Conservation (phyloP, 805 yeast genomes). For the Saitoella complicata region DNA sequence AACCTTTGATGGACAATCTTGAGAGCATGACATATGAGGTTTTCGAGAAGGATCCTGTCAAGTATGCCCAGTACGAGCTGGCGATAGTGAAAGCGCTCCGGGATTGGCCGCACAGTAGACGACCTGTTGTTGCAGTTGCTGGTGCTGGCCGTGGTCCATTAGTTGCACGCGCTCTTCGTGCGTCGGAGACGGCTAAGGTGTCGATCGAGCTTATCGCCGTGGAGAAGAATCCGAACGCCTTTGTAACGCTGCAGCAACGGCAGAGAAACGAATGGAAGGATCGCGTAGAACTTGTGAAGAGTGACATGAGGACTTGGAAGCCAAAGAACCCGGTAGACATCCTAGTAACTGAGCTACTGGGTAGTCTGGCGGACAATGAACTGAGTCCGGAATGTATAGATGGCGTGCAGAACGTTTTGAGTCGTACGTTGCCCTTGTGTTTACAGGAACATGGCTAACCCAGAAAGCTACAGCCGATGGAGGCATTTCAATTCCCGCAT, state of each 20-base stretch:
- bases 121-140: slow-evolving; percentile 34
- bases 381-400: slow-evolving; percentile 66
- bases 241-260: slow-evolving; percentile 28
- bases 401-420: slow-evolving; percentile 26
- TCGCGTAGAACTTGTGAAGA: slow-evolving; percentile 33
- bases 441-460: neutral
- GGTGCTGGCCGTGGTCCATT: slow-evolving; percentile 89
- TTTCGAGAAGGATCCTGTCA: slow-evolving; percentile 55
- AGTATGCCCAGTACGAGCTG: slow-evolving; percentile 49
- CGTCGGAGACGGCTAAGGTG: slow-evolving; percentile 20
- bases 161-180: slow-evolving; percentile 35
- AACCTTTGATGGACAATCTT: slow-evolving; percentile 48
- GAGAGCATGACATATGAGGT: slow-evolving; percentile 43
- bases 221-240: slow-evolving; percentile 57
- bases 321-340: slow-evolving; percentile 32
- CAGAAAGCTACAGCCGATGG: slow-evolving; percentile 2
- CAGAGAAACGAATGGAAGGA: slow-evolving; percentile 38
- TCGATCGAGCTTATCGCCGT: slow-evolving; percentile 34
- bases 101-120: neutral
- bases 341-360: slow-evolving; percentile 66
- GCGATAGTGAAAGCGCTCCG: slow-evolving; percentile 45
- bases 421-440: slow-evolving; percentile 22
- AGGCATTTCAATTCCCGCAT: slow-evolving; percentile 48
- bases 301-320: slow-evolving; percentile 44
- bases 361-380: slow-evolving; percentile 89